phyloP scores from a whole-genome alignment of 139 green algal genomes.

The Tetradesmus obliquus region DNA sequence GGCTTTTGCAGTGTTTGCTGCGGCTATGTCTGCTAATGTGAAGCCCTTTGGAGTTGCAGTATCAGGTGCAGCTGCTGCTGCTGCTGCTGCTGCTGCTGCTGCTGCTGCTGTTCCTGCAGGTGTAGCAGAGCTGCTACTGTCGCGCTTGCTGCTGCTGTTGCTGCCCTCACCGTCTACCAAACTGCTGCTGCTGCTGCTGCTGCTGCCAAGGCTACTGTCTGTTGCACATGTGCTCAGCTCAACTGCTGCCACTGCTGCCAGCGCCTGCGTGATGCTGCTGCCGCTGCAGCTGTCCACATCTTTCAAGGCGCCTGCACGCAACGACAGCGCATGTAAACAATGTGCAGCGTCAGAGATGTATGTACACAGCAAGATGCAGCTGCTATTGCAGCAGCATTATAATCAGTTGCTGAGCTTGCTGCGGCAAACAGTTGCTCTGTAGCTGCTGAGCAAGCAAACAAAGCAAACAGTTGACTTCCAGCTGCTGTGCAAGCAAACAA shows the following conservation, averaged over 20 bases:
- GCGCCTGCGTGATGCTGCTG: conserved; percentile 14
- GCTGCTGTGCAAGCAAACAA: not conserved
- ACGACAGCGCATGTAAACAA: not conserved
- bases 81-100: conserved; percentile 13
- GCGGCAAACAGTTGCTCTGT: too few relatives aligned
- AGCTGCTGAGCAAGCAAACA: not conserved
- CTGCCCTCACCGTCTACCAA: not conserved
- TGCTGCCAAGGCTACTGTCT: not conserved
- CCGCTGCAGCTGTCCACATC: not conserved
- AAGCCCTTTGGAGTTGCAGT: not conserved
- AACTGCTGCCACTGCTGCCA: not conserved
- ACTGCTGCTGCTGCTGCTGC: not conserved
- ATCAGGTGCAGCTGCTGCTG: not conserved
- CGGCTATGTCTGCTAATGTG: not conserved
- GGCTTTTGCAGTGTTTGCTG: not conserved
- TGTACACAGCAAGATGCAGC: too few relatives aligned
- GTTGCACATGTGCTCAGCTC: not conserved
- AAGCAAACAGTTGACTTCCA: not conserved
- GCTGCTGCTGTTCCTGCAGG: not conserved
- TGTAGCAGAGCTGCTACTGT: not conserved
- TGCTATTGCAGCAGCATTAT: too few relatives aligned
- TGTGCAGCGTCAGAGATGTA: too few relatives aligned
- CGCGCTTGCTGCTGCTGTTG: not conserved
- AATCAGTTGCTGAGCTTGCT: too few relatives aligned
- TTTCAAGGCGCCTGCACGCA: not conserved